Percentiles rank a stretch among this genome's conserved stretches.
Evolutionary conservation across 805 yeast genomes (phyloP).

Genomic region (Wickerhamiella sergipiensis): DNA sequence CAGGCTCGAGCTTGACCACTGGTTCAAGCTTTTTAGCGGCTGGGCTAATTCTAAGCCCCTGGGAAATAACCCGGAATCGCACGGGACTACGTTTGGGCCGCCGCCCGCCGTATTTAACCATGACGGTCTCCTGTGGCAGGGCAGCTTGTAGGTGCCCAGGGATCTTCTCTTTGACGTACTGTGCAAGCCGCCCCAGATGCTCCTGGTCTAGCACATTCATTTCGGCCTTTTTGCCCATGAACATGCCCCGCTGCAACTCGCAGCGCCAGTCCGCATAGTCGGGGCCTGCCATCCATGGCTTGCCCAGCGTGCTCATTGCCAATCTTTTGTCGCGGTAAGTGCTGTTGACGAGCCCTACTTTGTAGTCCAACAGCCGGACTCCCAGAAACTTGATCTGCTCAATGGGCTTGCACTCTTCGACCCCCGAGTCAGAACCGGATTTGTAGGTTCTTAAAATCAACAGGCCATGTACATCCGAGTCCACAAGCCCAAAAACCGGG

Average conservation of each 20-base stretch:
- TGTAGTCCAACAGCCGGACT: slow-evolving; percentile 29
- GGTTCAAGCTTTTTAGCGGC: no score
- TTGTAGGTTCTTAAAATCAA: slow-evolving; percentile 32
- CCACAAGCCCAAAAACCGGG: slow-evolving; percentile 38
- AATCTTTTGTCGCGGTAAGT: slow-evolving; percentile 23
- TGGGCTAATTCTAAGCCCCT: no score
- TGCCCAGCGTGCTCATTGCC: slow-evolving; percentile 22
- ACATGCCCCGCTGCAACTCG: slow-evolving; percentile 42
- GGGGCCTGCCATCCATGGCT: slow-evolving; percentile 16
- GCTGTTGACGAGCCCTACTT: slow-evolving; percentile 21
- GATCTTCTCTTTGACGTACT: slow-evolving; percentile 7
- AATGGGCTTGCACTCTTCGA: slow-evolving; percentile 7
- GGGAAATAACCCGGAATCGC: no score
- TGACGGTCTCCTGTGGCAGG: background rate
- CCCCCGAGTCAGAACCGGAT: slow-evolving; percentile 14
- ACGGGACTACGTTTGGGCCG: no score
- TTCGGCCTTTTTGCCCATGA: slow-evolving; percentile 41
- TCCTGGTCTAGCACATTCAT: slow-evolving; percentile 32
- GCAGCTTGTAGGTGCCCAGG: background rate
- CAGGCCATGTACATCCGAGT: slow-evolving; percentile 54
- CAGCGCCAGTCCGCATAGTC: slow-evolving; percentile 21
- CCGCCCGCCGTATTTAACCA: background rate
- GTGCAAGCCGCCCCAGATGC: slow-evolving; percentile 10
- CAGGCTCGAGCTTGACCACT: no score
- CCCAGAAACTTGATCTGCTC: slow-evolving; percentile 27